These are phyloP conservation scores for Byssochlamys sp. DNA, from an alignment of 2,329 filamentous ascomycete genomes.

Conservation along the genomic window DNA sequence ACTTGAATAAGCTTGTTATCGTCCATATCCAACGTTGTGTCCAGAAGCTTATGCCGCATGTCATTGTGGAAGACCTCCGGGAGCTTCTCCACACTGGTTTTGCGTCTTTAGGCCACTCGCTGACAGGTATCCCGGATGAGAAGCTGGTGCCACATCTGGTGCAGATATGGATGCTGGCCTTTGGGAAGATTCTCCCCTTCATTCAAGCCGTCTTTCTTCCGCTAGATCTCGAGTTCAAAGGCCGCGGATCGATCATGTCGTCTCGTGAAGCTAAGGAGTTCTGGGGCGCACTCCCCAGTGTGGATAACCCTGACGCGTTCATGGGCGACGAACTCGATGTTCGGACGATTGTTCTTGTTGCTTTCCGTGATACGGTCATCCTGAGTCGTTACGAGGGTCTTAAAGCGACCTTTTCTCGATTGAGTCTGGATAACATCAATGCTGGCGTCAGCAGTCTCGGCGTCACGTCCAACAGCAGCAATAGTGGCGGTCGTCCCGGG, in stretches of 20 bases:
- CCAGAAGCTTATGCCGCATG: conserved; percentile 48
- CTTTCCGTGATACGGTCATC: conserved; percentile 81
- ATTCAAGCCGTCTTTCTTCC: conserved; percentile 92
- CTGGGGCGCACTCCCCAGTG: conserved; percentile 64
- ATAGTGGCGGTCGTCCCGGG: conserved; percentile 50
- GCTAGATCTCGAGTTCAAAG: conserved; percentile 84
- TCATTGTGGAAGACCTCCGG: conserved; percentile 54
- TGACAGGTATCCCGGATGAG: conserved; percentile 71
- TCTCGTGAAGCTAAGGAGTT: conserved; percentile 75
- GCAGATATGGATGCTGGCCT: conserved; percentile 88
- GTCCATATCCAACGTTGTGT: conserved; percentile 56
- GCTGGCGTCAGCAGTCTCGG: conserved; percentile 36
- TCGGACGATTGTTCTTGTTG: conserved; percentile 74
- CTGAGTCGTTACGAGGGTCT: conserved; percentile 79
- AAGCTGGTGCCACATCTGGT: conserved; percentile 81
- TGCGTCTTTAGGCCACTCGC: conserved; percentile 69
- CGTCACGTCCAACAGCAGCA: conserved; percentile 34
- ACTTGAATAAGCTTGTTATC: conserved; percentile 54
- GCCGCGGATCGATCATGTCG: conserved; percentile 68
- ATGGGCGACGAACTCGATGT: conserved; percentile 64
- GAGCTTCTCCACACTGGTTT: conserved; percentile 65
- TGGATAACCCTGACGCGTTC: conserved; percentile 27
- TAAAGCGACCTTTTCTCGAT: conserved; percentile 78
- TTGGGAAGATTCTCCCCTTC: conserved; percentile 81
- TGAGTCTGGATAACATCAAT: conserved; percentile 72